Percentiles rank a stretch among this genome's conserved stretches.
Evolutionary conservation across 2,329 filamentous ascomycete species (phyloP).

Genomic region (Xylariaceae sp.): DNA sequence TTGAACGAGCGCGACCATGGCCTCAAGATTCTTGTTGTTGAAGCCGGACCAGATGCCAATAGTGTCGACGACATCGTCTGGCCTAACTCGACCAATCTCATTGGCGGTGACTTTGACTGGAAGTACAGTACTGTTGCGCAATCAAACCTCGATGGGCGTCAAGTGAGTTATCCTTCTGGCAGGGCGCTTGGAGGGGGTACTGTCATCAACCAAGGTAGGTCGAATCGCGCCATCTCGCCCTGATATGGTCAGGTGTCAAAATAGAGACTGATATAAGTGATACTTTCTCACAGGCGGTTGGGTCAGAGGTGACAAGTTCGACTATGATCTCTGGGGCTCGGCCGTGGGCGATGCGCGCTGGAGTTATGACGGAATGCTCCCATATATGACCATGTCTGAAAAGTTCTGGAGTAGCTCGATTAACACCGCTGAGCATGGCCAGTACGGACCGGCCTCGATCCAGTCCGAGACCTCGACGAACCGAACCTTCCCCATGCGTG

Average conservation of each 20-base stretch:
- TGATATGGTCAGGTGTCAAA: neutral
- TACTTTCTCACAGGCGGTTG: conserved; percentile 22
- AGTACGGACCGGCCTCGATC: conserved; percentile 22
- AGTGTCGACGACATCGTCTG: conserved; percentile 15
- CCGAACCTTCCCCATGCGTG: conserved; percentile 31
- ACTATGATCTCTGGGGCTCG: conserved; percentile 40
- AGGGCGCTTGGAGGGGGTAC: conserved; percentile 36
- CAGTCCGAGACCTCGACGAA: conserved; percentile 20
- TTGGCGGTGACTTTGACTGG: conserved; percentile 28
- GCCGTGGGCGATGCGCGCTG: conserved; percentile 32
- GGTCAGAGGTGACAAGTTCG: conserved; percentile 36
- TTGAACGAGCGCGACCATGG: conserved; percentile 8
- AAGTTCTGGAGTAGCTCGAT: conserved; percentile 14
- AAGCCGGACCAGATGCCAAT: conserved; percentile 29
- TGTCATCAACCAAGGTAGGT: conserved; percentile 31
- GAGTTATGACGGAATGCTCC: conserved; percentile 36
- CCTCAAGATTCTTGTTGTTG: conserved; percentile 30
- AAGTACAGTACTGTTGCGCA: conserved; percentile 25
- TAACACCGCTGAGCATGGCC: conserved; percentile 21
- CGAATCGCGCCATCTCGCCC: neutral
- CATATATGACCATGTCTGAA: conserved; percentile 35
- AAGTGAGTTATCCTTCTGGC: conserved; percentile 18
- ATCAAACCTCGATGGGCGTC: conserved; percentile 18
- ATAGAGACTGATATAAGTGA: neutral
- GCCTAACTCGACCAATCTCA: conserved; percentile 17